Conservation (phyloP, 2,329 filamentous ascomycete species). For the Penicillium griseofulvum region DNA sequence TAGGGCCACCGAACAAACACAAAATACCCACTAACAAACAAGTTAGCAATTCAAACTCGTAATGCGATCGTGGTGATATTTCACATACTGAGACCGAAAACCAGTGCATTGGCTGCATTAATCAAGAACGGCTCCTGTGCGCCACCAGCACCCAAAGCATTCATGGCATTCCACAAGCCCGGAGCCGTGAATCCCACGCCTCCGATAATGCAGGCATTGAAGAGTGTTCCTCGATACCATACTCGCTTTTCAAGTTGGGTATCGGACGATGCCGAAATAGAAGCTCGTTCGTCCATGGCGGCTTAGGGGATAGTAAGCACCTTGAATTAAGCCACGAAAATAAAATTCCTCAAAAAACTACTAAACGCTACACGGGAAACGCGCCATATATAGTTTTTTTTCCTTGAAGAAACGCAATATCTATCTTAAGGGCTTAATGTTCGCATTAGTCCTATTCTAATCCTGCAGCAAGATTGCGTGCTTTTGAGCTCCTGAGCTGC, state of each 20-base stretch:
- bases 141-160: conserved; percentile 53
- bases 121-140: conserved; percentile 53
- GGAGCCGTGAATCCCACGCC: conserved; percentile 50
- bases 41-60: not conserved
- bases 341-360: not conserved
- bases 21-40: conserved; percentile 39
- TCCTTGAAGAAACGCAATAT: not conserved
- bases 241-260: conserved; percentile 6
- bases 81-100: conserved; percentile 40
- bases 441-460: not conserved
- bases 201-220: conserved; percentile 55
- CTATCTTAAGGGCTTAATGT: not conserved
- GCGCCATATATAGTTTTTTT: not conserved
- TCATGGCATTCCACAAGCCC: conserved; percentile 57
- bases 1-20: conserved; percentile 50
- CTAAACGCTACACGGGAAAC: not conserved
- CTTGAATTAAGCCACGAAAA: not conserved
- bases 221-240: conserved; percentile 54
- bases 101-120: conserved; percentile 53
- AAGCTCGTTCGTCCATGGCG: conserved; percentile 15
- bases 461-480: not conserved
- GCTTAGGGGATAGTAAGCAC: not conserved
- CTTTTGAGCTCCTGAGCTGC: not conserved
- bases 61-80: conserved; percentile 21
- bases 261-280: conserved; percentile 13